A percentile compares a stretch with the other conserved stretches of the same genome.
These are phyloP conservation scores for Scheffersomyces segobiensis DNA, from an alignment of 1,139 yeast species.

Conservation along the genomic window DNA sequence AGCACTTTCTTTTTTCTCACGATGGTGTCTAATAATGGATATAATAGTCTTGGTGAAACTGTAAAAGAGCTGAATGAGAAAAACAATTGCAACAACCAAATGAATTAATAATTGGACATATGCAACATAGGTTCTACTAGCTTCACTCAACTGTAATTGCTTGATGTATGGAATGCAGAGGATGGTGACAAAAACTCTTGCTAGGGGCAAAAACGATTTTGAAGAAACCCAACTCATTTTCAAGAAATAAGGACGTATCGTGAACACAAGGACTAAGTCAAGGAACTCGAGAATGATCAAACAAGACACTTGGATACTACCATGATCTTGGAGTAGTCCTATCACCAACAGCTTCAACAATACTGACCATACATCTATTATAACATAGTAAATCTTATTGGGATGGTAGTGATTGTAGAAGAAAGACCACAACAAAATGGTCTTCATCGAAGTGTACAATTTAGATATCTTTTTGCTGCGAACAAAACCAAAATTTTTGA, in stretches of 20 bases:
- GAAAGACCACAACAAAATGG: constrained; percentile 49
- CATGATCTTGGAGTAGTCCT: constrained; percentile 44
- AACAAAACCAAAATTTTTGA: constrained; percentile 16
- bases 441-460: constrained; percentile 49
- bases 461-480: constrained; percentile 27
- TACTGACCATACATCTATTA: constrained; percentile 32
- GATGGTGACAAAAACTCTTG: constrained; percentile 37
- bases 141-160: constrained; percentile 32
- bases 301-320: constrained; percentile 45
- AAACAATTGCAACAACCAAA: constrained; percentile 35
- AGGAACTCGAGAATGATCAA: constrained; percentile 37
- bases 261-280: constrained; percentile 30
- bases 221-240: constrained; percentile 40
- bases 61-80: constrained; percentile 33
- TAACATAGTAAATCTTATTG: constrained; percentile 36
- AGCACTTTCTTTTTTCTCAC: constrained; percentile 7
- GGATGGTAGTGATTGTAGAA: constrained; percentile 49
- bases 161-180: constrained; percentile 44
- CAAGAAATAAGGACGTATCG: constrained; percentile 42
- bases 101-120: constrained; percentile 44
- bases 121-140: constrained; percentile 38
- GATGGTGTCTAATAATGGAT: constrained; percentile 19
- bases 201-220: constrained; percentile 36
- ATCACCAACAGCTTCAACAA: constrained; percentile 39
- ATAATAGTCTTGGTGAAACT: constrained; percentile 29